These are phyloP conservation scores for Penicillium capsulatum DNA, from an alignment of 2,329 filamentous ascomycete species.

Conservation along the genomic window DNA sequence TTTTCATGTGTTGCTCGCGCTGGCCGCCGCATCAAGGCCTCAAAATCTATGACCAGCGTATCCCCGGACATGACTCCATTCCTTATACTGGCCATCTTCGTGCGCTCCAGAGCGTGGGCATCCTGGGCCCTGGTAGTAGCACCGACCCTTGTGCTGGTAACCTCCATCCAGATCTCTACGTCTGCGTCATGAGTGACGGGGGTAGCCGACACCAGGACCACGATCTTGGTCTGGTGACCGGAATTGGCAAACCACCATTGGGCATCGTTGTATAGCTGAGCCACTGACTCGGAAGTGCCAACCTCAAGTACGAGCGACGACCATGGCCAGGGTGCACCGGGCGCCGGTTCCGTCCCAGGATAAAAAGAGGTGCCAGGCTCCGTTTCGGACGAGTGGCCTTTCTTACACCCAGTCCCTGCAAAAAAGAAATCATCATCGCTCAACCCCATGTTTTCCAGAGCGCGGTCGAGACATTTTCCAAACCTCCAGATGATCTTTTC, in stretches of 20 bases:
- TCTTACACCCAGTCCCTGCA: neutral
- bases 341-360: neutral
- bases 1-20: too few species aligned
- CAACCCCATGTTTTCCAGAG: neutral
- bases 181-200: neutral
- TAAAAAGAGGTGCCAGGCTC: neutral
- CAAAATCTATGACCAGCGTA: too few species aligned
- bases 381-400: neutral
- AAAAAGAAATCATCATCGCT: neutral
- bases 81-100: too few species aligned
- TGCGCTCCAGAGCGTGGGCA: too few species aligned
- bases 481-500: neutral
- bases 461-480: neutral
- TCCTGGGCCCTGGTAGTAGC: neutral
- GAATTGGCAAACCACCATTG: neutral
- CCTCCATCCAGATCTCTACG: conserved; percentile 1
- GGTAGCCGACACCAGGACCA: neutral
- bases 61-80: too few species aligned
- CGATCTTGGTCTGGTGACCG: neutral
- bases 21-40: too few species aligned
- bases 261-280: neutral
- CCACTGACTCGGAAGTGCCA: neutral
- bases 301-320: conserved; percentile 1
- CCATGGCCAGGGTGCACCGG: neutral
- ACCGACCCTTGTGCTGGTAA: neutral